Evolutionary conservation across 2,329 filamentous ascomycete genomes (phyloP), one percentile per base, ranked within the genome.

Genomic region (Talaromyces albobiverticillius): DNA sequence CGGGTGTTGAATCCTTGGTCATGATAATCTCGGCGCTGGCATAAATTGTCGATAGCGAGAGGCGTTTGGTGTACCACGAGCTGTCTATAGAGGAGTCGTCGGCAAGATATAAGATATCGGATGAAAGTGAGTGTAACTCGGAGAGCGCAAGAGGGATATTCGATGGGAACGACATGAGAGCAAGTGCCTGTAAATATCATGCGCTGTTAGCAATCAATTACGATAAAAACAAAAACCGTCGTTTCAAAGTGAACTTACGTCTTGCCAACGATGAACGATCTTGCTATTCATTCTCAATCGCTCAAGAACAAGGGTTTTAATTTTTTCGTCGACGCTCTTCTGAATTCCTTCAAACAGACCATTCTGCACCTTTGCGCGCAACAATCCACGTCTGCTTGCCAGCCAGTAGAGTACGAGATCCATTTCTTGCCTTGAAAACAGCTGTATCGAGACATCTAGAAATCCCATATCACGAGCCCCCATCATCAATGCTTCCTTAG

Each of bases 91-190:
- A 82, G 20, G 76, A 79, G 71, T 97, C 94, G 48, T 90, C 90
- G 0, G 93, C 84, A 3, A 96, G 82, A 65, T 88, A 91, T 80
- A 88, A 89, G 49, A 99, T 95, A 71, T 99, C 94, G 69, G 96
- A 93, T n/a, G 88, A 82, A 4, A 99, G 83, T 47, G 82, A 78
- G 40, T 88, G 85, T 3, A 99, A 82, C 74, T 97, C 94, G 42
- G 80, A 80, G 3, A 96, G 69, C 0, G 91, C 92, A 8, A 83
- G 75, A 0, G 90, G 83, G 31, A 95, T 81, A 69, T 93, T 88
- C 57, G 81, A 83, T 0, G 90, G 89, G 55, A 95, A 86, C 4
- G 91, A 90, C 89, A 96, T 96, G 58, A 95, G 78, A 3, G 90
- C 91, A 2, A 97, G 80, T 42, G 93, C 94, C 88, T 94, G 57